Conservation (phyloP, 257 asterid genomes). For the Echites panduratus region DNA sequence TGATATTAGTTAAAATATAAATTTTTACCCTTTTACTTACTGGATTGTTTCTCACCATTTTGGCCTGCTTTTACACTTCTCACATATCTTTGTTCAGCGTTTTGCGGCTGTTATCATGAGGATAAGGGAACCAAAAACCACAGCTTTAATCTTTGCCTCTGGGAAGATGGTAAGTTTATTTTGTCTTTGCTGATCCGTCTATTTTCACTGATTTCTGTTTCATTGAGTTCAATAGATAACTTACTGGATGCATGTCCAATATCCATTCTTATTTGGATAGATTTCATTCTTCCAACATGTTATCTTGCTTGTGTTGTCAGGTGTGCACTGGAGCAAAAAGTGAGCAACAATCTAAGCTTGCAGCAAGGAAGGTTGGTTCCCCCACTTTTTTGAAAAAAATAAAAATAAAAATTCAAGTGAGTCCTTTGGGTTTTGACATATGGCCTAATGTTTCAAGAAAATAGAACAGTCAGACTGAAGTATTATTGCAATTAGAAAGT, state of each 20-base stretch:
- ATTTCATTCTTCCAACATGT: neutral
- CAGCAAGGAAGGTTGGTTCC: slow-evolving; percentile 34
- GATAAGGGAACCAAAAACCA: slow-evolving; percentile 43
- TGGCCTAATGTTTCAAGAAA: neutral
- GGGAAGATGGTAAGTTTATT: slow-evolving; percentile 38
- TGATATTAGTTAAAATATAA: neutral
- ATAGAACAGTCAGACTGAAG: neutral
- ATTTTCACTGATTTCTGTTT: neutral
- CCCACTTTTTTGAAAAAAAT: no score
- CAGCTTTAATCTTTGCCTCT: slow-evolving; percentile 41
- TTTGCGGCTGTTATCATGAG: slow-evolving; percentile 48
- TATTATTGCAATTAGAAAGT: neutral
- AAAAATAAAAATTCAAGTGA: no score
- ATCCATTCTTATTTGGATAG: neutral
- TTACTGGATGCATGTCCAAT: neutral
- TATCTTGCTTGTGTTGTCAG: slow-evolving; percentile 2
- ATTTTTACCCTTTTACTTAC: neutral
- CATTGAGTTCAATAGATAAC: neutral
- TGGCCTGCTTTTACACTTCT: neutral
- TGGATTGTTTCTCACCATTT: neutral
- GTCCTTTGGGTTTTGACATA: neutral
- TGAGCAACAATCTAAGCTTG: slow-evolving; percentile 27
- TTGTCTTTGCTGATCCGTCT: neutral
- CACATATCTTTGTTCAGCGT: slow-evolving; percentile 22
- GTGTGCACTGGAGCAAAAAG: slow-evolving; percentile 38